Conservation (phyloP, 495 filamentous ascomycete genomes). For the Penicillium paxilli region DNA sequence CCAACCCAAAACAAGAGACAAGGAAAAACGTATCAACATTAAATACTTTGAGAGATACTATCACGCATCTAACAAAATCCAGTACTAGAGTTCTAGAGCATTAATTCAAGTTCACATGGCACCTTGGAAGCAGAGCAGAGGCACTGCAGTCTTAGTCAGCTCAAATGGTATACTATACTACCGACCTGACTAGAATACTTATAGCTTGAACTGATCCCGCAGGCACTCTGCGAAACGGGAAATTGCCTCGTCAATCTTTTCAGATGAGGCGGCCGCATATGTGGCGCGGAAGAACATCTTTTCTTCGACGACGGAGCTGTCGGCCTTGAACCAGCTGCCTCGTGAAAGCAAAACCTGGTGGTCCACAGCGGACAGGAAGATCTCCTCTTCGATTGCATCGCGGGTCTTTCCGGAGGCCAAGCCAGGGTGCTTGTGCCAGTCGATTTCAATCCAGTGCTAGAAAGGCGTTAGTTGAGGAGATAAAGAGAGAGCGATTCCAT, state of each 20-base stretch:
- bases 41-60: neutral
- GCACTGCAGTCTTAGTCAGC: neutral
- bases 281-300: slow-evolving; percentile 83
- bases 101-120: neutral
- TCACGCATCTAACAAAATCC: neutral
- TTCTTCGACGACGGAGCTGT: slow-evolving; percentile 44
- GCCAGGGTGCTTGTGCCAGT: slow-evolving; percentile 71
- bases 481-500: neutral
- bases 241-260: slow-evolving; percentile 79
- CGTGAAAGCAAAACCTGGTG: slow-evolving; percentile 73
- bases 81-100: neutral
- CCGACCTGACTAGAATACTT: neutral
- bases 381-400: slow-evolving; percentile 76
- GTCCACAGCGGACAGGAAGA: slow-evolving; percentile 72
- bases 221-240: slow-evolving; percentile 71
- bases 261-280: slow-evolving; percentile 74
- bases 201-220: slow-evolving; percentile 58
- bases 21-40: neutral
- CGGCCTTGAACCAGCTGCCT: slow-evolving; percentile 87
- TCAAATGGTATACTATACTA: neutral
- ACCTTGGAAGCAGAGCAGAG: no score
- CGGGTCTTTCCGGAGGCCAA: slow-evolving; percentile 53
- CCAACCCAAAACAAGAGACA: no score
- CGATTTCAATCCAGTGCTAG: slow-evolving; percentile 81
- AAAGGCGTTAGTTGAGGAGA: slow-evolving; percentile 3